Evolutionary conservation across 2,329 filamentous ascomycete genomes (phyloP), one percentile per base, ranked within the genome.

Genomic region (Fusarium sp.): DNA sequence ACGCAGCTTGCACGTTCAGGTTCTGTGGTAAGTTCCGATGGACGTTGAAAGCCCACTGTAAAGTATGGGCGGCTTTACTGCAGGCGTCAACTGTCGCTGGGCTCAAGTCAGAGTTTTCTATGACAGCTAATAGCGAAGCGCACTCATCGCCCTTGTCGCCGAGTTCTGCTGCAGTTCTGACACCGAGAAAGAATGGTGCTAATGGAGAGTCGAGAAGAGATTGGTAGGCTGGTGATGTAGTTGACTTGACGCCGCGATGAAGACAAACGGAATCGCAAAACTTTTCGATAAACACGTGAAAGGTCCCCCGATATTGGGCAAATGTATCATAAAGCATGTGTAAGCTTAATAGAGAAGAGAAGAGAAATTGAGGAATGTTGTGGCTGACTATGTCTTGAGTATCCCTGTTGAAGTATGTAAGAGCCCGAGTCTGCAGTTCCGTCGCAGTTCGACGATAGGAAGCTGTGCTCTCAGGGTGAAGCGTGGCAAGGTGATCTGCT

Each of bases 281-380:
- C 13, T 78, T 74, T 36, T 78, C 77, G 13, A 84, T 74, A 37
- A 82, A 80, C 36, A 67, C 60, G 33, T 79, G 75, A 36, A 85
- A 82, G 40, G 77, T 64, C 11, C 58, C 69, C 17, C 76, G 76
- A 39, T 81, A 76, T 51, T 79, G 72, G 3, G 72, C 67, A 3
- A 85, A 75, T 4, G 80, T 80, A 53, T 87, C 83, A 66, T 80
- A 83, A 6, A 87, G 77, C 37, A 81, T 78, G 51, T 86, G 83
- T 9, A 85, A 76, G 39, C 82, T 81, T 2, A 84, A 69, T 7
- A 80, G 58, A 18, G 76, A 74, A 7, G 82, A 79, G 70, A 84
- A 84, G n/a, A 84, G 71, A 54, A 83, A 82, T 15, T 80, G 76
- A 3, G 80, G 77, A 20, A 82, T 70, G 37, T 74, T 66, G 13